Conservation (phyloP, 2,329 filamentous ascomycete species). For the Hyphodiscus sp. region DNA sequence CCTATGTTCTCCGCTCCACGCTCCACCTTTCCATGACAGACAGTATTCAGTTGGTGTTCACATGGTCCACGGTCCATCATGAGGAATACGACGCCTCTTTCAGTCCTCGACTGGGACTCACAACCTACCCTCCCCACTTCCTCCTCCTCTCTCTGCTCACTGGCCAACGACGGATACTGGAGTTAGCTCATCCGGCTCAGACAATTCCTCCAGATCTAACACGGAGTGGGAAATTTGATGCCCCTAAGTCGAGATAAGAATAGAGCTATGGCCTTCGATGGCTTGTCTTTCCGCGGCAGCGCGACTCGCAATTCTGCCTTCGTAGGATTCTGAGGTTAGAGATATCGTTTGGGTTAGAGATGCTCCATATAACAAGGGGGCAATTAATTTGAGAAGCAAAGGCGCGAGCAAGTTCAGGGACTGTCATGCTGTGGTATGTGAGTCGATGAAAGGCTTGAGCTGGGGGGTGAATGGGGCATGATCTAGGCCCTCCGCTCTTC, state of each 20-base stretch:
- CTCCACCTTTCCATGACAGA: neutral
- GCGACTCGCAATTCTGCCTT: neutral
- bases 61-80: neutral
- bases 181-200: neutral
- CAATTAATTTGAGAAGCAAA: no score
- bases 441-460: no score
- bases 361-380: no score
- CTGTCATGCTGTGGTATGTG: no score
- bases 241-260: conserved; percentile 16
- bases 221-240: conserved; percentile 16
- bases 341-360: no score
- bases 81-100: neutral
- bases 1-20: neutral
- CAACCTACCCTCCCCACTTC: neutral
- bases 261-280: conserved; percentile 10
- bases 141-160: neutral
- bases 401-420: no score
- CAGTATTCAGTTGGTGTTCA: neutral
- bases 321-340: no score
- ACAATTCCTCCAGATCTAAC: neutral
- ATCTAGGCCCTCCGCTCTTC: no score
- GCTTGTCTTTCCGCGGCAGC: neutral
- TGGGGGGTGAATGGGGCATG: no score
- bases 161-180: neutral
- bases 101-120: neutral